Evolutionary conservation across 2,329 filamentous ascomycete species (phyloP).

Genomic region (Beauveria caledonica): DNA sequence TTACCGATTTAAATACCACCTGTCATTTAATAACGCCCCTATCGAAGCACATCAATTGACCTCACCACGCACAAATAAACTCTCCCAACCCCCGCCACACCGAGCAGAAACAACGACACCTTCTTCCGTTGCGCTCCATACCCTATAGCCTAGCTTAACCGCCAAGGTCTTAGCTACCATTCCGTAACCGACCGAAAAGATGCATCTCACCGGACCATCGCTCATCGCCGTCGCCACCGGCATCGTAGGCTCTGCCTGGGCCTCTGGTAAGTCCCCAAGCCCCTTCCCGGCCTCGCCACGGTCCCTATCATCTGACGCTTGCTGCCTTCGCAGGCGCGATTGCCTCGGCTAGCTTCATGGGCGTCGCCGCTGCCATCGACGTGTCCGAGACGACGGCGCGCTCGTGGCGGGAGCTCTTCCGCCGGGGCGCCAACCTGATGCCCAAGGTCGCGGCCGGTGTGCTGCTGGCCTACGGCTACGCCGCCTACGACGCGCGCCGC

Average conservation of each 20-base stretch:
- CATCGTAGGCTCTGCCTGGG: conserved; percentile 30
- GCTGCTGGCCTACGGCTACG: conserved; percentile 27
- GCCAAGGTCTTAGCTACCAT: neutral
- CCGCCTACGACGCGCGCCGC: conserved; percentile 25
- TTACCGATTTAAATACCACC: neutral
- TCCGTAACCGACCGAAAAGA: neutral
- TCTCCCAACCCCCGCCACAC: neutral
- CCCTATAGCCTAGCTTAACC: neutral
- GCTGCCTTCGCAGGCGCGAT: conserved; percentile 24
- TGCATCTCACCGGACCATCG: conserved; percentile 19
- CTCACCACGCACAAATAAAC: neutral
- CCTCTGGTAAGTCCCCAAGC: conserved; percentile 23
- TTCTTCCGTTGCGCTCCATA: neutral
- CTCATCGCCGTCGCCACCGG: conserved; percentile 30
- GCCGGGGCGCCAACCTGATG: conserved; percentile 28
- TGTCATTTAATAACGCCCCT: neutral
- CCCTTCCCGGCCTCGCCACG: neutral
- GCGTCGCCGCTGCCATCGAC: conserved; percentile 24
- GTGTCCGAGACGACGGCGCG: conserved; percentile 22
- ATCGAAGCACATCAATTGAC: neutral
- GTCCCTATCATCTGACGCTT: neutral
- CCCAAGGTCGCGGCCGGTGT: conserved; percentile 27
- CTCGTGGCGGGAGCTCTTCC: conserved; percentile 31
- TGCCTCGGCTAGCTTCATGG: conserved; percentile 27
- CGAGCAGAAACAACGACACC: neutral